These are phyloP conservation scores for Fusarium dimerum DNA, from an alignment of 2,329 filamentous ascomycete genomes.

Conservation along the genomic window DNA sequence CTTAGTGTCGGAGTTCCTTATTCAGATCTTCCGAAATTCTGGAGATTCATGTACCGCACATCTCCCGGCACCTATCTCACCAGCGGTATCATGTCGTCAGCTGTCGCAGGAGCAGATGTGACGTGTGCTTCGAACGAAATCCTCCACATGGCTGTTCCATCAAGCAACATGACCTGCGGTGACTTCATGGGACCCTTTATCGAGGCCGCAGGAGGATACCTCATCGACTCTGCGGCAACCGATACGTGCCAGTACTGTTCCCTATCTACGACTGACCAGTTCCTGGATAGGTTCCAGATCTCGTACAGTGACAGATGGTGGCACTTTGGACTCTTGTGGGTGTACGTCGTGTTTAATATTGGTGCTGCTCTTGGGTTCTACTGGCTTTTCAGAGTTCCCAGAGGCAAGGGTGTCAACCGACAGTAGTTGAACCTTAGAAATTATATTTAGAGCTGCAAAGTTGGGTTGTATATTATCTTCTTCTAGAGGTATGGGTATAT, in stretches of 20 bases:
- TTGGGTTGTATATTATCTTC: background rate
- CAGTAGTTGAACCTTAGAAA: background rate
- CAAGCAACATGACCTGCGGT: constrained; percentile 46
- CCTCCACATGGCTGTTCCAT: constrained; percentile 56
- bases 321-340: constrained; percentile 56
- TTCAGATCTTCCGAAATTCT: constrained; percentile 62
- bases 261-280: constrained; percentile 39
- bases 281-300: constrained; percentile 41
- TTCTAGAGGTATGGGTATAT: background rate
- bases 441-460: background rate
- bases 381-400: constrained; percentile 42
- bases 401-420: constrained; percentile 25
- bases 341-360: constrained; percentile 52
- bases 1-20: constrained; percentile 60
- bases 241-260: constrained; percentile 47
- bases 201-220: constrained; percentile 44
- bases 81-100: constrained; percentile 53
- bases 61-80: constrained; percentile 72
- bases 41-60: constrained; percentile 70
- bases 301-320: constrained; percentile 54
- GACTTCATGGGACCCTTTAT: constrained; percentile 51
- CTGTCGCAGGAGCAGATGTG: constrained; percentile 23
- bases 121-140: constrained; percentile 42
- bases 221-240: constrained; percentile 45
- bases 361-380: constrained; percentile 48